phyloP scores from a whole-genome alignment of 257 asterid genomes.

The Anisodus acutangulus region DNA sequence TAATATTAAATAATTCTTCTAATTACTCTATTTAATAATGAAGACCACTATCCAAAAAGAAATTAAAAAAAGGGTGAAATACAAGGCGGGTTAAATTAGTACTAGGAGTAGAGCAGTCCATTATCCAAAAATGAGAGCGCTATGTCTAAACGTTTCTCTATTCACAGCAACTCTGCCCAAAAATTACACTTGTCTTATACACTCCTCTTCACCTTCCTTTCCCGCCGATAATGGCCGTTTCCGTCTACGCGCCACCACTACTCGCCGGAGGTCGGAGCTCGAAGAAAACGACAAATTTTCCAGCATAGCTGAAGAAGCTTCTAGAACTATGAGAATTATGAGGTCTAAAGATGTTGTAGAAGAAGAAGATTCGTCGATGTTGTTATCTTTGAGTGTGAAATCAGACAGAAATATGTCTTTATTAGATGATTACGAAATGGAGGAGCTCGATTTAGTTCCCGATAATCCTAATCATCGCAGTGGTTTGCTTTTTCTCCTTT shows the following conservation, averaged over 20 bases:
- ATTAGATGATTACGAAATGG: conserved; percentile 92
- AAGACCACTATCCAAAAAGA: too few species aligned
- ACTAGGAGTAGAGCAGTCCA: neutral
- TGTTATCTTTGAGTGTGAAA: conserved; percentile 75
- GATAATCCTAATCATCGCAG: conserved; percentile 77
- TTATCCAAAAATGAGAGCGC: conserved; percentile 27
- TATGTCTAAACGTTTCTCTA: neutral
- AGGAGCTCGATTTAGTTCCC: conserved; percentile 68
- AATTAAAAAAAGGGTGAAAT: neutral
- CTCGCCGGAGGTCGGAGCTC: conserved; percentile 35
- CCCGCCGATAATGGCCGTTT: neutral
- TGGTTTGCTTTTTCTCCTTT: conserved; percentile 37
- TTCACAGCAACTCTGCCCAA: neutral
- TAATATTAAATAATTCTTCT: too few species aligned
- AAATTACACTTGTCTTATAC: neutral
- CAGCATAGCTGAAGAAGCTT: neutral
- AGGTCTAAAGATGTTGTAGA: conserved; percentile 2
- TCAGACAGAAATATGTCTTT: conserved; percentile 73
- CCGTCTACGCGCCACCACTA: conserved; percentile 3
- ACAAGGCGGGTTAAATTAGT: conserved; percentile 9
- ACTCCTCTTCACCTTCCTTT: neutral
- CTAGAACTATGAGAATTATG: conserved; percentile 28
- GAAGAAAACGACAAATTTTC: conserved; percentile 13
- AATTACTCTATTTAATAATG: too few species aligned
- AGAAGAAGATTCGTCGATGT: conserved; percentile 45